These are phyloP conservation scores for Aspergillus chevalieri DNA, from an alignment of 2,329 filamentous ascomycete genomes.

Conservation along the genomic window DNA sequence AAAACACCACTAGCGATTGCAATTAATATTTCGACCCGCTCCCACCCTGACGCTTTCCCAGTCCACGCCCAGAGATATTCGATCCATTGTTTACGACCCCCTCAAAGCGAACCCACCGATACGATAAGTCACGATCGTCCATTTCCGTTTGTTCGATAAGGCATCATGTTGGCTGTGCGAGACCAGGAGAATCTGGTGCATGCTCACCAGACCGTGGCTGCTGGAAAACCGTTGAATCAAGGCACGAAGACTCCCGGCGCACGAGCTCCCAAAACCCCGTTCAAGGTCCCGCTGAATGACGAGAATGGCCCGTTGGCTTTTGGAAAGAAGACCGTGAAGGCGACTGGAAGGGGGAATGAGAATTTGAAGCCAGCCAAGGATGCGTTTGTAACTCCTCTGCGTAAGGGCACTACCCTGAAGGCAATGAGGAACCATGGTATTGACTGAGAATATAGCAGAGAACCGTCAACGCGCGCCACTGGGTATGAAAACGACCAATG, in stretches of 20 bases:
- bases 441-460: conserved; percentile 35
- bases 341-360: conserved; percentile 52
- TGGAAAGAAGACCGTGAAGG: conserved; percentile 55
- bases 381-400: conserved; percentile 71
- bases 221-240: conserved; percentile 67
- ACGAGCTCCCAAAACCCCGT: conserved; percentile 73
- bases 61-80: too few species aligned
- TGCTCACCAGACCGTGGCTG: conserved; percentile 63
- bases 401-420: conserved; percentile 45
- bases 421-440: conserved; percentile 4
- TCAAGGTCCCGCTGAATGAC: conserved; percentile 71
- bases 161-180: conserved; percentile 66
- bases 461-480: conserved; percentile 71
- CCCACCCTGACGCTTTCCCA: neutral
- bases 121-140: conserved; percentile 15
- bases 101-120: too few species aligned
- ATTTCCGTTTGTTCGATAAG: conserved; percentile 7
- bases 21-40: neutral
- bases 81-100: too few species aligned
- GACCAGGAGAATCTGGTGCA: conserved; percentile 87
- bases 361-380: conserved; percentile 55
- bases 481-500: conserved; percentile 94
- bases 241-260: conserved; percentile 69
- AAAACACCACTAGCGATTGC: too few species aligned
- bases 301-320: conserved; percentile 66